phyloP scores from a whole-genome alignment of 495 filamentous ascomycete genomes.

The Xylaria cubensis region DNA sequence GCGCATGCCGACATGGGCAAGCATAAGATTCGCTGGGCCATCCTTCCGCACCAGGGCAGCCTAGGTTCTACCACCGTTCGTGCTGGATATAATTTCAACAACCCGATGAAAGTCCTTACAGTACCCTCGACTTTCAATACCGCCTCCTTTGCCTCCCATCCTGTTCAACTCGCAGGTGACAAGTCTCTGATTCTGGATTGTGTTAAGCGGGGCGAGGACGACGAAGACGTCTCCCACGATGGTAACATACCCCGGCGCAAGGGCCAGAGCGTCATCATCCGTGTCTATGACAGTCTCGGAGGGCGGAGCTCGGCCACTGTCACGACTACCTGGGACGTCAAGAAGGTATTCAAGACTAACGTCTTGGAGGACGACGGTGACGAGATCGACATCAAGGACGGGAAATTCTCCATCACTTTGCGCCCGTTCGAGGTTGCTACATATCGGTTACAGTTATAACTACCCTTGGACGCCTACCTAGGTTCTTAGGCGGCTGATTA shows the following conservation, averaged over 20 bases:
- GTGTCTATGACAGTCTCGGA: conserved; percentile 91
- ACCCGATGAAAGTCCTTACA: conserved; percentile 66
- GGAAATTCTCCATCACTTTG: conserved; percentile 68
- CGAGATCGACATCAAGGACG: conserved; percentile 58
- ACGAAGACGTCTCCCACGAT: conserved; percentile 79
- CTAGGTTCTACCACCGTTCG: conserved; percentile 77
- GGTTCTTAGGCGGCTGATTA: neutral
- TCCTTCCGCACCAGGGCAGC: conserved; percentile 80
- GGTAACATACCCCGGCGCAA: conserved; percentile 71
- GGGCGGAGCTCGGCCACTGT: conserved; percentile 75
- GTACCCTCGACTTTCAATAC: conserved; percentile 40
- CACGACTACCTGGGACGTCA: conserved; percentile 68
- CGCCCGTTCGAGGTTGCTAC: conserved; percentile 91
- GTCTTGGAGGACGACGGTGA: conserved; percentile 74
- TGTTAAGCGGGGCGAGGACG: conserved; percentile 93
- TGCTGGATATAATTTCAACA: conserved; percentile 89
- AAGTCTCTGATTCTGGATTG: conserved; percentile 77
- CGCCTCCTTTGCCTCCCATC: conserved; percentile 45
- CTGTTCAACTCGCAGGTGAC: conserved; percentile 63
- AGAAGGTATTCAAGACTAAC: conserved; percentile 82
- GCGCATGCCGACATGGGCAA: conserved; percentile 95
- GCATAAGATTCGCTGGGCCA: conserved; percentile 88
- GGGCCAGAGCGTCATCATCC: conserved; percentile 79
- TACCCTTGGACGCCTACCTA: neutral
- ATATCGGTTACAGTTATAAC: conserved; percentile 74